Evolutionary conservation across 2,329 filamentous ascomycete genomes (phyloP).

Genomic region (Arthroderma sp.): DNA sequence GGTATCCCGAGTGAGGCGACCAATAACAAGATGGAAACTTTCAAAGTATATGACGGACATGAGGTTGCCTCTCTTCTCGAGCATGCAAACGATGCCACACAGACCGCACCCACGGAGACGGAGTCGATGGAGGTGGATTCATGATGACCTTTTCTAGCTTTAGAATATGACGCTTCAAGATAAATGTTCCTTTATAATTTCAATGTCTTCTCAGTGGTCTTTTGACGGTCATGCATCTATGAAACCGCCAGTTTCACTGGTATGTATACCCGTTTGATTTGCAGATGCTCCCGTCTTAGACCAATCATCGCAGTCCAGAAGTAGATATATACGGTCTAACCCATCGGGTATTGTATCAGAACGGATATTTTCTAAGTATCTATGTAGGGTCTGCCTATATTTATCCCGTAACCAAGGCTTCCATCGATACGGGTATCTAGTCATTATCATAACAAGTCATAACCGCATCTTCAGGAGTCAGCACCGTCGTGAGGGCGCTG

Average conservation of each 20-base stretch:
- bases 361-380: too few species aligned
- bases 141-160: conserved; percentile 12
- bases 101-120: conserved; percentile 32
- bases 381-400: too few species aligned
- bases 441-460: background rate
- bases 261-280: too few species aligned
- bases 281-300: too few species aligned
- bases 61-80: conserved; percentile 80
- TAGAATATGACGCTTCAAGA: background rate
- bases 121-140: conserved; percentile 47
- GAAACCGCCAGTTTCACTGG: too few species aligned
- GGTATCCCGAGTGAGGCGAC: conserved; percentile 45
- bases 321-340: too few species aligned
- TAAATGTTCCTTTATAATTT: background rate
- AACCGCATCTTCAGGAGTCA: background rate
- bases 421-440: too few species aligned
- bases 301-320: too few species aligned
- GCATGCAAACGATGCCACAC: conserved; percentile 44
- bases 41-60: conserved; percentile 81
- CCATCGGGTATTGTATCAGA: too few species aligned
- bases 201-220: too few species aligned
- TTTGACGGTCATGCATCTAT: too few species aligned
- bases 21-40: conserved; percentile 55
- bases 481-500: background rate
- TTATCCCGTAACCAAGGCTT: too few species aligned